phyloP scores from a whole-genome alignment of 148 eudicot genomes.

The Camellia japonica region DNA sequence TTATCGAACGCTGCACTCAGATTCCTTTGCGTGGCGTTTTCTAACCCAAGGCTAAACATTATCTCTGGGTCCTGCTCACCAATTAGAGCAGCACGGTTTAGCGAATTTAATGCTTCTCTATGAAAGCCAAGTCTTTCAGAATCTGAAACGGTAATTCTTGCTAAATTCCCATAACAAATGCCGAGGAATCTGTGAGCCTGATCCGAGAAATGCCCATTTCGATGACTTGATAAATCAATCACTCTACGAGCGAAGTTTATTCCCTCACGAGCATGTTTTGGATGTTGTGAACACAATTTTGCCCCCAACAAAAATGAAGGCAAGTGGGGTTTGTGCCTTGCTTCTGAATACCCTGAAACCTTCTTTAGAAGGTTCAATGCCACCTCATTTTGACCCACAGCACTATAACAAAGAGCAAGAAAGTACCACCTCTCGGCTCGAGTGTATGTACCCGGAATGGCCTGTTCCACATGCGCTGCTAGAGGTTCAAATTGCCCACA shows the following conservation, averaged over 20 bases:
- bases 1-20: constrained; percentile 56
- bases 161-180: constrained; percentile 75
- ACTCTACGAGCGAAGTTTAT: constrained; percentile 48
- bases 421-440: constrained; percentile 85
- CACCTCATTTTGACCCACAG: constrained; percentile 62
- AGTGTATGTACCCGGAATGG: constrained; percentile 63
- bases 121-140: constrained; percentile 49
- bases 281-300: constrained; percentile 64
- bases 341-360: constrained; percentile 57
- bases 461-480: constrained; percentile 70
- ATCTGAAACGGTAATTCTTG: constrained; percentile 52
- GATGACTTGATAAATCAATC: constrained; percentile 41
- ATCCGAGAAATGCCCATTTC: constrained; percentile 49
- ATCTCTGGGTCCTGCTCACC: constrained; percentile 57
- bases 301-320: constrained; percentile 75
- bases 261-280: constrained; percentile 58
- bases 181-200: constrained; percentile 77
- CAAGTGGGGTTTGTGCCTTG: constrained; percentile 51
- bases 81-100: constrained; percentile 38
- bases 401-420: constrained; percentile 86
- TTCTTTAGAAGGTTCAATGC: constrained; percentile 69
- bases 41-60: constrained; percentile 57
- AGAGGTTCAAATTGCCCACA: constrained; percentile 65
- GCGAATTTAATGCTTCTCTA: constrained; percentile 44
- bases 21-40: constrained; percentile 75